Percentiles rank a stretch among this genome's conserved stretches.
phyloP scores from a whole-genome alignment of 1,284 basidiomycete genomes.

The Quambalaria eucalypti region DNA sequence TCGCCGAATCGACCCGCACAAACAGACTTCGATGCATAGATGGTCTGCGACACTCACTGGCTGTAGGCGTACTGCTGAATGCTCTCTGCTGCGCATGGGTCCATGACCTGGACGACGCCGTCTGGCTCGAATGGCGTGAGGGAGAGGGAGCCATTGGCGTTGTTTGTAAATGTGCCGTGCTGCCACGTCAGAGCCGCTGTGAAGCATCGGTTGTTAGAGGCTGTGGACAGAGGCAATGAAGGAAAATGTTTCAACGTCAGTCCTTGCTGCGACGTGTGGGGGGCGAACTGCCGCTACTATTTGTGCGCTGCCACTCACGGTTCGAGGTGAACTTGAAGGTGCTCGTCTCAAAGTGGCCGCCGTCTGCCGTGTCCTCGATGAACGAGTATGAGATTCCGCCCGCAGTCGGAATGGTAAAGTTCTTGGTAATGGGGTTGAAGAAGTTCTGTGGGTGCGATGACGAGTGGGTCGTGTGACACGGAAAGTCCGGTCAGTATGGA shows the following conservation, averaged over 20 bases:
- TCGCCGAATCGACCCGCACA: no score
- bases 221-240: no score
- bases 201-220: slow-evolving; percentile 33
- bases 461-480: background rate
- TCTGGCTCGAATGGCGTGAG: slow-evolving; percentile 31
- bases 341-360: slow-evolving; percentile 34
- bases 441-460: slow-evolving; percentile 14
- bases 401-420: slow-evolving; percentile 31
- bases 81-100: slow-evolving; percentile 30
- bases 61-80: slow-evolving; percentile 23
- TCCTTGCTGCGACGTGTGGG: background rate
- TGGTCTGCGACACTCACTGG: slow-evolving; percentile 10
- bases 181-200: slow-evolving; percentile 42
- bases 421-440: slow-evolving; percentile 39
- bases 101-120: slow-evolving; percentile 34
- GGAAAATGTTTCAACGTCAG: background rate
- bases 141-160: slow-evolving; percentile 31
- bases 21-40: background rate
- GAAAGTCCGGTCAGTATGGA: background rate
- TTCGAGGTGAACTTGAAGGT: slow-evolving; percentile 32
- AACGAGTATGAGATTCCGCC: slow-evolving; percentile 42
- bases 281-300: no score
- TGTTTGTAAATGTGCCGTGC: slow-evolving; percentile 36
- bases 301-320: slow-evolving; percentile 15
- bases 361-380: slow-evolving; percentile 18